Percentiles rank a stretch among this genome's conserved stretches.
Evolutionary conservation across 2,329 filamentous ascomycete genomes (phyloP).

Genomic region (Fusarium sp.): DNA sequence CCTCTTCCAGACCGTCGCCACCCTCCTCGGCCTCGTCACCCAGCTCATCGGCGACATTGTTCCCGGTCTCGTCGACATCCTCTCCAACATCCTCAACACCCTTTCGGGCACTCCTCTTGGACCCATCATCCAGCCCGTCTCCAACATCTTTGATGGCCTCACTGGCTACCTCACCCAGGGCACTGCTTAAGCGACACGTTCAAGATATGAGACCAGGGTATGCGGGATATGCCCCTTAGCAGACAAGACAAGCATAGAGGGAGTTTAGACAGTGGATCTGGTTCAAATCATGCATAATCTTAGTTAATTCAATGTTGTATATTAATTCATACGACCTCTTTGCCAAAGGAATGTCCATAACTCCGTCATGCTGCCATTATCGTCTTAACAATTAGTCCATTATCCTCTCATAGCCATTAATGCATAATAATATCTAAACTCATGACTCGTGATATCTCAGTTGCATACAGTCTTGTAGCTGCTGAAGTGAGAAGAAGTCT

Average conservation of each 20-base stretch:
- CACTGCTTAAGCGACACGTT: neutral
- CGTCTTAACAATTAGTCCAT: neutral
- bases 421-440: neutral
- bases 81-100: slow-evolving; percentile 12
- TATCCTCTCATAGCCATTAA: neutral
- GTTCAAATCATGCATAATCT: neutral
- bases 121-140: slow-evolving; percentile 8
- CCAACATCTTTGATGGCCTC: neutral
- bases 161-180: slow-evolving; percentile 12
- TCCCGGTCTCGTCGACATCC: slow-evolving; percentile 15
- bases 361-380: neutral
- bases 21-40: slow-evolving; percentile 9
- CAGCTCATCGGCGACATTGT: slow-evolving; percentile 23
- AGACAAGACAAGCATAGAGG: neutral
- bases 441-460: neutral
- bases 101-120: slow-evolving; percentile 11
- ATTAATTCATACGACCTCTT: neutral
- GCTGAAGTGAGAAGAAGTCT: neutral
- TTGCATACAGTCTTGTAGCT: slow-evolving; percentile 17
- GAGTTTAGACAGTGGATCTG: slow-evolving; percentile 12
- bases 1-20: slow-evolving; percentile 17
- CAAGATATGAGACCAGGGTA: neutral
- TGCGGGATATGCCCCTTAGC: neutral
- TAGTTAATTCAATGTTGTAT: slow-evolving; percentile 12
- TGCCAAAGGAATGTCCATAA: neutral